Evolutionary conservation across 1,139 yeast species (phyloP).

Genomic region (Wickerhamomyces sp.): DNA sequence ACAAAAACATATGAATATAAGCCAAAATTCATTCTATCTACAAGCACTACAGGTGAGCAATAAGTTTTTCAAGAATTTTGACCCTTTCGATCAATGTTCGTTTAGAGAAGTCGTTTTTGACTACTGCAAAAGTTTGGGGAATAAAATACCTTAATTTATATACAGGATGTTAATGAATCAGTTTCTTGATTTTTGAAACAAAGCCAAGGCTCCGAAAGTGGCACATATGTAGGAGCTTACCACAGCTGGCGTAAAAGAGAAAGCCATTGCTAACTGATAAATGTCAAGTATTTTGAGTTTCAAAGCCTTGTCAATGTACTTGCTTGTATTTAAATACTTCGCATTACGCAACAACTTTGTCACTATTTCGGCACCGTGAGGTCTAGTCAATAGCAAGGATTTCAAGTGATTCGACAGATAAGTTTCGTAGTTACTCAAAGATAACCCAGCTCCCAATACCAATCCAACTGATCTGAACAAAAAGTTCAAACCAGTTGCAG

Average conservation of each 20-base stretch:
- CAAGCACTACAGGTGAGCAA: background rate
- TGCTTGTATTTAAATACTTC: background rate
- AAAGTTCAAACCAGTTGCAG: constrained; percentile 26
- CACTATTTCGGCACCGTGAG: constrained; percentile 4
- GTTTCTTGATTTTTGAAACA: too few species aligned
- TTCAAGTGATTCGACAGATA: background rate
- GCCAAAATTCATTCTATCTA: background rate
- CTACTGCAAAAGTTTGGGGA: background rate
- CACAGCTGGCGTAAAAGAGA: background rate
- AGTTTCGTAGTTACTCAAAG: constrained; percentile 28
- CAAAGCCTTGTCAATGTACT: background rate
- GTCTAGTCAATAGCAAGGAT: background rate
- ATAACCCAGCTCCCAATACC: constrained; percentile 40
- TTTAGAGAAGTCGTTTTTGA: background rate
- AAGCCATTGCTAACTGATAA: background rate
- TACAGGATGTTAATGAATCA: too few species aligned
- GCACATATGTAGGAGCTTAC: background rate
- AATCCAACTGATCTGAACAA: constrained; percentile 38
- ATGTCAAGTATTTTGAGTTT: background rate
- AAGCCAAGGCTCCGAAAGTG: too few species aligned
- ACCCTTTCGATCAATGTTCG: background rate
- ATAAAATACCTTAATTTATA: background rate
- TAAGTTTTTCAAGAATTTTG: background rate
- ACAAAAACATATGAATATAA: background rate
- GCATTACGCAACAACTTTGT: background rate